A percentile compares a stretch with the other conserved stretches of the same genome.
Evolutionary conservation across 2,329 filamentous ascomycete species (phyloP).

Genomic region (Peltaster fructicola): DNA sequence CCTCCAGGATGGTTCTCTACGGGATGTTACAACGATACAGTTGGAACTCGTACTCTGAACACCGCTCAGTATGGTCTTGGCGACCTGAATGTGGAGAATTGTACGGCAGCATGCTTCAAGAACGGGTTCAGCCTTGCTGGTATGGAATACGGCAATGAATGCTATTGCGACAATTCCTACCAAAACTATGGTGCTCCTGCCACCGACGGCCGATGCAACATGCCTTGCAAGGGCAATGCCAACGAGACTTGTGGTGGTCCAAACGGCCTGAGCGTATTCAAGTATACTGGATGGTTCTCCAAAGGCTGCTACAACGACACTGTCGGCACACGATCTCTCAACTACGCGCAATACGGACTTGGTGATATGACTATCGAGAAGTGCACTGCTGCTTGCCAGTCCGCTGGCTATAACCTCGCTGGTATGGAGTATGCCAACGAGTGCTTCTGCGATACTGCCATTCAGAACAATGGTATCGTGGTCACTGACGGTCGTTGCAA

Average conservation of each 20-base stretch:
- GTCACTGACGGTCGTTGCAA: slow-evolving; percentile 8
- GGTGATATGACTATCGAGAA: slow-evolving; percentile 7
- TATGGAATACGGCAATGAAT: slow-evolving; percentile 10
- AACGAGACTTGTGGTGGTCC: slow-evolving; percentile 3
- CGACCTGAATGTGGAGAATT: slow-evolving; percentile 9
- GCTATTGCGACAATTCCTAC: slow-evolving; percentile 18
- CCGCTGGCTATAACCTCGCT: slow-evolving; percentile 10
- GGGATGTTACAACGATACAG: slow-evolving; percentile 12
- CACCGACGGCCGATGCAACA: slow-evolving; percentile 9
- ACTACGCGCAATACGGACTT: slow-evolving; percentile 2
- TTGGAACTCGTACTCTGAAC: slow-evolving; percentile 7
- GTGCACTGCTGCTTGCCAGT: slow-evolving; percentile 10
- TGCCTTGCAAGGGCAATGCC: slow-evolving; percentile 3
- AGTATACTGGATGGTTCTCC: slow-evolving; percentile 12
- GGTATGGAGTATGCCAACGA: slow-evolving; percentile 12
- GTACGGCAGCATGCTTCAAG: slow-evolving; percentile 7
- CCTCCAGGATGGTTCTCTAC: slow-evolving; percentile 11
- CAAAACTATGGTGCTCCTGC: slow-evolving; percentile 5
- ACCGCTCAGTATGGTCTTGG: slow-evolving; percentile 6
- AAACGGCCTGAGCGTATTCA: slow-evolving; percentile 8
- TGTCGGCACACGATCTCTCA: slow-evolving; percentile 4
- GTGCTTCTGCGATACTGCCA: slow-evolving; percentile 11
- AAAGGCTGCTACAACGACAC: slow-evolving; percentile 15
- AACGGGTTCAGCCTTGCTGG: slow-evolving; percentile 8
- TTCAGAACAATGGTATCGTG: slow-evolving; percentile 8